phyloP scores from a whole-genome alignment of 163 green algal genomes.

The Chlorella variabilis region DNA sequence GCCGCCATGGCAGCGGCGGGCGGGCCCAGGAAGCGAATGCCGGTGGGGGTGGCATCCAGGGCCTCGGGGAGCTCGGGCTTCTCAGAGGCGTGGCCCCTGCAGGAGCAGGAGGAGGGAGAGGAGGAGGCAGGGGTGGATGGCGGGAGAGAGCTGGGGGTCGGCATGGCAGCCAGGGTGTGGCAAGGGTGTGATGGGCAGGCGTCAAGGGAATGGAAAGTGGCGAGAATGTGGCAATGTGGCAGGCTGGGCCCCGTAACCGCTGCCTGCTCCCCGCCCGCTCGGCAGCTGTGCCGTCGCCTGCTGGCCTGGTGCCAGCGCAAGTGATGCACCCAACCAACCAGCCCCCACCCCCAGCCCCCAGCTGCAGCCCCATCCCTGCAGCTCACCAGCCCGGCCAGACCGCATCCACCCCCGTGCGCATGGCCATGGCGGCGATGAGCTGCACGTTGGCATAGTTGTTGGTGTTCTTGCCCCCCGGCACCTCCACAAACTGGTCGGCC shows the following conservation, averaged over 20 bases:
- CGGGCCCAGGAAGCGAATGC: constrained; percentile 95
- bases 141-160: not conserved
- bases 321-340: not conserved
- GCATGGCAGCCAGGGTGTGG: not conserved
- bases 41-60: constrained; percentile 67
- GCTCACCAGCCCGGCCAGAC: constrained; percentile 97
- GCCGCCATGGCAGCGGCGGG: constrained; percentile 88
- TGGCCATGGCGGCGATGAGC: constrained; percentile 91
- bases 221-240: too few relatives aligned
- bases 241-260: too few relatives aligned
- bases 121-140: not conserved
- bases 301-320: too few relatives aligned
- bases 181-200: too few relatives aligned
- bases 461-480: constrained; percentile 95
- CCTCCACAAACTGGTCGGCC: constrained; percentile 98
- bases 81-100: constrained; percentile 96
- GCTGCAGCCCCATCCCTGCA: not conserved
- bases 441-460: constrained; percentile 99
- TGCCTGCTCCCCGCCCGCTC: too few relatives aligned
- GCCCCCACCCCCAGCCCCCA: not conserved
- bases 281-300: too few relatives aligned
- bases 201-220: too few relatives aligned
- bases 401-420: constrained; percentile 90
- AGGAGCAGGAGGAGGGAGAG: not conserved
- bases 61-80: constrained; percentile 92